Percentiles rank a stretch among this genome's conserved stretches.
Evolutionary conservation across 1,139 yeast species (phyloP).

Genomic region (Yamadazyma membranifaciens): DNA sequence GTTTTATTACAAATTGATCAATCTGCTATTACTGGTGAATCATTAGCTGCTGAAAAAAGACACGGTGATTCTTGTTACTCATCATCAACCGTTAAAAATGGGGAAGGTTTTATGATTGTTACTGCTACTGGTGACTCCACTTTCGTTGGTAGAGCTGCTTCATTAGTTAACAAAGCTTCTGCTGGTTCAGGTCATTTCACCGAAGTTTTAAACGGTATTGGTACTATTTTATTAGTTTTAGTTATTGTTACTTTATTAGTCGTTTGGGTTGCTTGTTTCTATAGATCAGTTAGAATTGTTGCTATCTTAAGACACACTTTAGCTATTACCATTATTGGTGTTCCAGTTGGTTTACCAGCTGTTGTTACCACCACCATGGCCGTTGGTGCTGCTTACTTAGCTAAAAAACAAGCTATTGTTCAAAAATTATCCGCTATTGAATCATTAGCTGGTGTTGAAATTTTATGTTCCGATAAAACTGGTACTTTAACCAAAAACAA

Average conservation of each 20-base stretch:
- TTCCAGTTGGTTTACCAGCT: constrained; percentile 99
- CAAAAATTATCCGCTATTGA: constrained; percentile 98
- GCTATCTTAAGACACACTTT: constrained; percentile 89
- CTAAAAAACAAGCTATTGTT: constrained; percentile 97
- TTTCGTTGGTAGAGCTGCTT: constrained; percentile 95
- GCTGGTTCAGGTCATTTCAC: constrained; percentile 96
- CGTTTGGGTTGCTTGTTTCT: constrained; percentile 94
- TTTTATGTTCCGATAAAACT: constrained; percentile 97
- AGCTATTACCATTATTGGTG: constrained; percentile 98
- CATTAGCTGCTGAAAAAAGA: constrained; percentile 92
- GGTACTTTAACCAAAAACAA: constrained; percentile 99
- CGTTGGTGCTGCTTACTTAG: constrained; percentile 99
- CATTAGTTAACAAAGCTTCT: constrained; percentile 92
- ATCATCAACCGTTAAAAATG: constrained; percentile 94
- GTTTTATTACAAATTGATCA: constrained; percentile 92
- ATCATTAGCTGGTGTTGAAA: constrained; percentile 98
- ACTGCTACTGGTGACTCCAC: constrained; percentile 94
- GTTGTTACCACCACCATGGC: constrained; percentile 99
- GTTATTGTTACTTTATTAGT: constrained; percentile 85
- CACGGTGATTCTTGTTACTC: constrained; percentile 88
- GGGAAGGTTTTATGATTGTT: constrained; percentile 95
- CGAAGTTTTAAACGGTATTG: constrained; percentile 96
- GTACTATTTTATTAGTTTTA: constrained; percentile 86
- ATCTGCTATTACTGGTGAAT: constrained; percentile 98
- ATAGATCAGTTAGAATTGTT: constrained; percentile 88